phyloP scores from a whole-genome alignment of 2,329 filamentous ascomycete species.

The Coniella vitis region DNA sequence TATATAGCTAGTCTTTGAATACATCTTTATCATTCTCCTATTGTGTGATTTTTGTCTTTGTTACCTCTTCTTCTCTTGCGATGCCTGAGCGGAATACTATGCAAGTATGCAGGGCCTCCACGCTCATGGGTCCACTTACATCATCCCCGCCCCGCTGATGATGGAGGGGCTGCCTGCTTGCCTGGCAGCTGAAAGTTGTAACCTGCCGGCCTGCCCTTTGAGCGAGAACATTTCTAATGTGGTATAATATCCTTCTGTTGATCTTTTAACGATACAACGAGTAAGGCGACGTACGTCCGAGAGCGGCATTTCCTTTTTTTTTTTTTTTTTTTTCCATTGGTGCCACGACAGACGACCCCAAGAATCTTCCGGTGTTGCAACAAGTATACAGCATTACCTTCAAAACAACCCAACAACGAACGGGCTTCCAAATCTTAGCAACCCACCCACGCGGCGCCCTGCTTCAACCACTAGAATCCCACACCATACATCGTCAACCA shows the following conservation, averaged over 20 bases:
- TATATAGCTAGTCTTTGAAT: no score
- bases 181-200: not conserved
- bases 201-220: not conserved
- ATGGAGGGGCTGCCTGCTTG: slow-evolving; percentile 7
- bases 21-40: no score
- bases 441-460: not conserved
- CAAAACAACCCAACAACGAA: not conserved
- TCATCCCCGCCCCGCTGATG: slow-evolving; percentile 12
- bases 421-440: not conserved
- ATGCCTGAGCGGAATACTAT: no score
- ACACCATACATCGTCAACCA: no score
- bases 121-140: slow-evolving; percentile 1
- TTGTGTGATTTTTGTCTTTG: no score
- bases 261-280: not conserved
- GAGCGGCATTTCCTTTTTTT: no score
- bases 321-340: no score
- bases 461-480: not conserved
- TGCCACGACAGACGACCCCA: not conserved
- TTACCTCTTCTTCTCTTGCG: no score
- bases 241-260: not conserved
- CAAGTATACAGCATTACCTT: not conserved
- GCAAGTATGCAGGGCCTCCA: no score
- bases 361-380: no score
- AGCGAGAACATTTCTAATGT: not conserved
- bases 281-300: no score